Conservation (phyloP, 2,329 filamentous ascomycete species). For the Xylaria arbuscula region DNA sequence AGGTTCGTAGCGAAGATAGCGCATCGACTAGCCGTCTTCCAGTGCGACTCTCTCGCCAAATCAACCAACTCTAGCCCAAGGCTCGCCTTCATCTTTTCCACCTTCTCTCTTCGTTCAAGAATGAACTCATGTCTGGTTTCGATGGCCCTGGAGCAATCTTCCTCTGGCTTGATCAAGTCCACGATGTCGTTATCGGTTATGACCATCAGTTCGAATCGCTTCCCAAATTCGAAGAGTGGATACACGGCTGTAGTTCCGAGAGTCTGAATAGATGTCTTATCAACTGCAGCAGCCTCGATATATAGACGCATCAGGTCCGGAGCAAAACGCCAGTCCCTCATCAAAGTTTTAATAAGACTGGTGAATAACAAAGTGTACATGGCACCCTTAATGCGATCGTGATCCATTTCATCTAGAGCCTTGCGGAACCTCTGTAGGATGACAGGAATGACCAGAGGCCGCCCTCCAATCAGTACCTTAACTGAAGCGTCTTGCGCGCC, state of each 20-base stretch:
- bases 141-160: slow-evolving; percentile 72
- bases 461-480: slow-evolving; percentile 88
- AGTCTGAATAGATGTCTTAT: slow-evolving; percentile 94
- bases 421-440: slow-evolving; percentile 81
- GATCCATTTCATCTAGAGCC: slow-evolving; percentile 82
- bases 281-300: slow-evolving; percentile 87
- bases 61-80: slow-evolving; percentile 85
- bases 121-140: slow-evolving; percentile 78
- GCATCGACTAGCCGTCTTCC: slow-evolving; percentile 93
- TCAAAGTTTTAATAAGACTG: slow-evolving; percentile 85
- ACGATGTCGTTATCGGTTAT: slow-evolving; percentile 79
- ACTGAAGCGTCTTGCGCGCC: slow-evolving; percentile 92
- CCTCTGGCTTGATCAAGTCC: slow-evolving; percentile 74
- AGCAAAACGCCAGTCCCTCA: slow-evolving; percentile 94
- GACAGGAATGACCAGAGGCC: slow-evolving; percentile 89
- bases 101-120: slow-evolving; percentile 75
- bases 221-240: slow-evolving; percentile 90
- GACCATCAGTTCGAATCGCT: slow-evolving; percentile 86
- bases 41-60: slow-evolving; percentile 83
- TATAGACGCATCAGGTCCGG: slow-evolving; percentile 90
- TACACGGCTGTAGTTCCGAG: slow-evolving; percentile 85
- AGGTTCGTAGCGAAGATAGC: slow-evolving; percentile 91
- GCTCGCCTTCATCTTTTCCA: slow-evolving; percentile 85
- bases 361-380: slow-evolving; percentile 93
- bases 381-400: slow-evolving; percentile 92